Percentiles rank a stretch among this genome's conserved stretches.
phyloP scores from a whole-genome alignment of 1,284 basidiomycete genomes.

The Cutaneotrichosporon cyanovorans region DNA sequence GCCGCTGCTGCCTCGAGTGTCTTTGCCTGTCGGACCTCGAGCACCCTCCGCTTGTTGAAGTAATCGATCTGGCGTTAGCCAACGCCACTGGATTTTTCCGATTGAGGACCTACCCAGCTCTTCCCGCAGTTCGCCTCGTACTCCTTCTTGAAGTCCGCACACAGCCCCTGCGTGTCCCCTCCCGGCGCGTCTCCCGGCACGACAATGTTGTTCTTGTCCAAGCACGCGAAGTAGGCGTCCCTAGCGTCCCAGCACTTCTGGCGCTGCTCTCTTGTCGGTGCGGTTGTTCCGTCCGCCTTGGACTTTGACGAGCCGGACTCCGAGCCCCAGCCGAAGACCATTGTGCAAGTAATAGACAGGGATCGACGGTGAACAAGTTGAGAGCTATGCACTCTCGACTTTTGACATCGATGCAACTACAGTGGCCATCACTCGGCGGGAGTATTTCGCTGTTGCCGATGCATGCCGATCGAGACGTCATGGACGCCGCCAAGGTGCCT shows the following conservation, averaged over 20 bases:
- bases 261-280: slow-evolving; percentile 43
- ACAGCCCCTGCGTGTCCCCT: slow-evolving; percentile 22
- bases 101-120: slow-evolving; percentile 45
- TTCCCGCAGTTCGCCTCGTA: slow-evolving; percentile 44
- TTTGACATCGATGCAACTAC: too few species aligned
- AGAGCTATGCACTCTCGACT: too few species aligned
- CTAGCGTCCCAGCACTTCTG: slow-evolving; percentile 44
- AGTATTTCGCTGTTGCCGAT: too few species aligned
- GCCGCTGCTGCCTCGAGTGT: slow-evolving; percentile 39
- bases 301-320: neutral
- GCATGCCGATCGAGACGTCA: too few species aligned
- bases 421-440: too few species aligned
- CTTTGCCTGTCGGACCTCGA: slow-evolving; percentile 44
- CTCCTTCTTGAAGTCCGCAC: slow-evolving; percentile 29
- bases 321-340: neutral
- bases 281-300: slow-evolving; percentile 19
- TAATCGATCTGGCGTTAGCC: slow-evolving; percentile 43
- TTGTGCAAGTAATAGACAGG: neutral
- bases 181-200: slow-evolving; percentile 34
- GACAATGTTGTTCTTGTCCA: slow-evolving; percentile 37
- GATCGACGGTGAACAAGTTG: too few species aligned
- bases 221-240: slow-evolving; percentile 46
- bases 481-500: too few species aligned
- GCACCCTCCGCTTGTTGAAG: slow-evolving; percentile 47
- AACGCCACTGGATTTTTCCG: neutral